Evolutionary conservation across 352 stramenopile species (phyloP), one percentile per base, ranked within the genome.

Genomic region (Globisporangium irregulare): DNA sequence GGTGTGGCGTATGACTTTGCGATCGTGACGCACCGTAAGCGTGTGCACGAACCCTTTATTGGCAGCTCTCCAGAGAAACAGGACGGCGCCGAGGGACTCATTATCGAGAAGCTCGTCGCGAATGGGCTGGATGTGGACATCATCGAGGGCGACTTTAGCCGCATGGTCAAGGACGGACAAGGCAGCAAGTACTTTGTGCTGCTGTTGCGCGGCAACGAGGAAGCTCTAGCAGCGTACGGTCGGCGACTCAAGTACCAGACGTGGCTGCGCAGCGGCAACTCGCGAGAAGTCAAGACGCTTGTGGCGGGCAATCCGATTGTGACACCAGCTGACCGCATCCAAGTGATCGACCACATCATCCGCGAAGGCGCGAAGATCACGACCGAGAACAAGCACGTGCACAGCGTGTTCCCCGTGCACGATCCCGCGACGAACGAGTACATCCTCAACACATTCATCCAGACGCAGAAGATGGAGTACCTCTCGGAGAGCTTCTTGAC

Each of bases 311-410:
- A 84, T 38, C 77, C 79, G 2, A 83, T 88, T 55, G 78, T 89
- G n/a, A 90, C 82, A 4, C 84, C 84, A 0, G 86, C 86, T 1
- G 83, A 94, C 43, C 83, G 87, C 15, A 91, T 93, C 60, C 81
- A 94, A 62, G 84, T 94, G 62, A 88, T 94, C 38, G 84, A 94
- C 68, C 84, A 93, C 65, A 89, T 93, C 67, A 89, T 94, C 55
- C 73, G 87, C 62, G 87, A 91, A 68, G 84, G 70, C 14, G 83
- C 82, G 41, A 84, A 84, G 66, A 87, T 93, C 59, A 88, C 76
- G 20, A 67, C 74, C 54, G 77, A 72, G 1, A 75, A 84, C 59
- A 75, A 78, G 1, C 75, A 87, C 34, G 80, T 93, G 50, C 81
- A 79, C 56, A 86, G 79, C 55, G 86, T 95, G 25, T 95, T 95